Evolutionary conservation across 2,329 filamentous ascomycete species (phyloP).

Genomic region (Exserohilum turcica): DNA sequence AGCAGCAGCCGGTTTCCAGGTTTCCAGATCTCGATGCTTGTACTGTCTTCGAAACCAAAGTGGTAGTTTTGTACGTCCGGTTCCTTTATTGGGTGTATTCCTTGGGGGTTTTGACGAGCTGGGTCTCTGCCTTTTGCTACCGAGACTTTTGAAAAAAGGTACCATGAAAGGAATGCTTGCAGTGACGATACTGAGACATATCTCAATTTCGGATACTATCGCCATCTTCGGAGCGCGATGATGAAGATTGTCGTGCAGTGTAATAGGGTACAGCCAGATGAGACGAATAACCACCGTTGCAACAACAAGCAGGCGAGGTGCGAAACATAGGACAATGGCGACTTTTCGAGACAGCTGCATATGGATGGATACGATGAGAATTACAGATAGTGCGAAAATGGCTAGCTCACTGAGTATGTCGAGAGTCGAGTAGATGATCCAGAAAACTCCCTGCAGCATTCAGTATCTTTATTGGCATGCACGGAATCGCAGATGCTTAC

Average conservation of each 20-base stretch:
- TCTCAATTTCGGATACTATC: conserved; percentile 36
- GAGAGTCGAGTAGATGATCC: conserved; percentile 42
- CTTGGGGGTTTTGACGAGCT: conserved; percentile 18
- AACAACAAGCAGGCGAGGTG: conserved; percentile 37
- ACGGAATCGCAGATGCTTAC: conserved; percentile 29
- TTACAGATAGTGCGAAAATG: conserved; percentile 40
- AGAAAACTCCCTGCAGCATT: conserved; percentile 37
- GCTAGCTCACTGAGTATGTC: conserved; percentile 40
- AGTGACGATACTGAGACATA: conserved; percentile 38
- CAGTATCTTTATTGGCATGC: conserved; percentile 19
- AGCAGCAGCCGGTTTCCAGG: conserved; percentile 17
- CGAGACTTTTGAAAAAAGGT: conserved; percentile 32
- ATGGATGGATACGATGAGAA: conserved; percentile 36
- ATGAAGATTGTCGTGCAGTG: conserved; percentile 30
- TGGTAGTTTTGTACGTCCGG: conserved; percentile 11
- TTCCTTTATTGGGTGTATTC: conserved; percentile 10
- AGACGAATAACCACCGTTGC: conserved; percentile 34
- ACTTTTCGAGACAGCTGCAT: conserved; percentile 32
- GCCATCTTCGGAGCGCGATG: conserved; percentile 38
- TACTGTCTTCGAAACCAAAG: conserved; percentile 20
- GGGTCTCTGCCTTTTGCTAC: conserved; percentile 22
- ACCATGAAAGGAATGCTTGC: conserved; percentile 44
- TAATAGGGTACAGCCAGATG: conserved; percentile 38
- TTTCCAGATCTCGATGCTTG: conserved; percentile 15
- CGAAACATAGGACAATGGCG: conserved; percentile 40